Conservation (phyloP, 2,329 filamentous ascomycete species). For the Alternaria sp. region DNA sequence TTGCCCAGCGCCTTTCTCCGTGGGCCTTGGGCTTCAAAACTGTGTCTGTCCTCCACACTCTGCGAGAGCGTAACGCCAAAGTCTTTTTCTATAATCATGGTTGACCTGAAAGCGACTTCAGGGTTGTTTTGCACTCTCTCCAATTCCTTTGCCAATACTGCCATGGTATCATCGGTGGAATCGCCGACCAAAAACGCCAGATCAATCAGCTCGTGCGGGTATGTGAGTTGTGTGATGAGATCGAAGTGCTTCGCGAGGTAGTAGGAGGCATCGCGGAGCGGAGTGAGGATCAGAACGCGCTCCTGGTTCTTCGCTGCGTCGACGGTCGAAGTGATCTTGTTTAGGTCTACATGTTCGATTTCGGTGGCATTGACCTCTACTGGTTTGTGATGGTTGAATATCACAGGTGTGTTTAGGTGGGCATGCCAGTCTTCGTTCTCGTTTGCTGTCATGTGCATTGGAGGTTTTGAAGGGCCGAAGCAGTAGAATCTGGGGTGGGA, state of each 20-base stretch:
- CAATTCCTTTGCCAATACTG: conserved; percentile 83
- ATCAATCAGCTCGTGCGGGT: conserved; percentile 95
- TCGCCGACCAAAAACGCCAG: conserved; percentile 94
- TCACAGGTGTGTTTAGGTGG: conserved; percentile 88
- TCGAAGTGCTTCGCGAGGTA: conserved; percentile 93
- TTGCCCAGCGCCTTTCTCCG: conserved; percentile 88
- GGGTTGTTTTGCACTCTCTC: conserved; percentile 83
- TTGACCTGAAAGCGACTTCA: conserved; percentile 86
- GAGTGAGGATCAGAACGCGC: conserved; percentile 88
- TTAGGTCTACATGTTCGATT: conserved; percentile 84
- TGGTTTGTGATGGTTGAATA: conserved; percentile 94
- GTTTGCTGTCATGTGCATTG: conserved; percentile 92
- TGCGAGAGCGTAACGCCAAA: conserved; percentile 81
- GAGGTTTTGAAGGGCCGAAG: conserved; percentile 93
- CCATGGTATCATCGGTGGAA: conserved; percentile 87
- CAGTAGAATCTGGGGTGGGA: conserved; percentile 81
- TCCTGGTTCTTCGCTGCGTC: conserved; percentile 83
- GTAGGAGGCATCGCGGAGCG: conserved; percentile 84
- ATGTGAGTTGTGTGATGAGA: conserved; percentile 85
- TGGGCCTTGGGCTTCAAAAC: conserved; percentile 86
- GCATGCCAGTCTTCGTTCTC: conserved; percentile 89
- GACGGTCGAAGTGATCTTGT: conserved; percentile 80
- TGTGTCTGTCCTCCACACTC: conserved; percentile 81
- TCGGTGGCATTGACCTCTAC: conserved; percentile 82
- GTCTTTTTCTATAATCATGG: conserved; percentile 87